phyloP scores from a whole-genome alignment of 805 yeast genomes.

The Ogataea wickerhamii region DNA sequence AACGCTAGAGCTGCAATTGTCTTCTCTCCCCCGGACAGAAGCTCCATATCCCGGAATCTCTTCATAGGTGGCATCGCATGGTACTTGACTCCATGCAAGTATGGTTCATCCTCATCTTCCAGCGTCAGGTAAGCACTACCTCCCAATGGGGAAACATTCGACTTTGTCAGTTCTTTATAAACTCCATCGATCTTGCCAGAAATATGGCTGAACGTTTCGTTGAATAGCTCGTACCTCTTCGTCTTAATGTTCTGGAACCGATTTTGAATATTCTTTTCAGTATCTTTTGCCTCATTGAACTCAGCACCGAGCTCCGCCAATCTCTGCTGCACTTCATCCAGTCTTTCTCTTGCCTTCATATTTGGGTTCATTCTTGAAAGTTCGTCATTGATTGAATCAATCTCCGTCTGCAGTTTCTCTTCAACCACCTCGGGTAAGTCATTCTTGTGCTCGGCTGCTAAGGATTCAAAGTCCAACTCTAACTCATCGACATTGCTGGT shows the following conservation, averaged over 20 bases:
- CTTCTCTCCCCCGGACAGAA: slow-evolving; percentile 94
- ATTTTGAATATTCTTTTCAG: slow-evolving; percentile 51
- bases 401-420: slow-evolving; percentile 29
- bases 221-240: slow-evolving; percentile 60
- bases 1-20: slow-evolving; percentile 94
- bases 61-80: slow-evolving; percentile 97
- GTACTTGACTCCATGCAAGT: slow-evolving; percentile 73
- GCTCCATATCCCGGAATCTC: slow-evolving; percentile 87
- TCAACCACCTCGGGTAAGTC: slow-evolving; percentile 21
- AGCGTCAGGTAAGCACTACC: slow-evolving; percentile 89
- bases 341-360: slow-evolving; percentile 71
- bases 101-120: slow-evolving; percentile 90
- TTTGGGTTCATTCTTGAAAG: slow-evolving; percentile 67
- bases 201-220: slow-evolving; percentile 72
- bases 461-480: slow-evolving; percentile 50
- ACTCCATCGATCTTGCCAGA: slow-evolving; percentile 67
- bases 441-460: slow-evolving; percentile 43
- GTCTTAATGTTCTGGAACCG: slow-evolving; percentile 58
- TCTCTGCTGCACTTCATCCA: slow-evolving; percentile 61
- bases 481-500: slow-evolving; percentile 38
- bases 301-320: slow-evolving; percentile 62
- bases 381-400: slow-evolving; percentile 35
- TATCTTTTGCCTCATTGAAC: slow-evolving; percentile 55
- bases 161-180: slow-evolving; percentile 81
- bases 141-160: slow-evolving; percentile 69